Conservation (phyloP, 2,329 filamentous ascomycete species). For the Torrubiella hemipterigena region DNA sequence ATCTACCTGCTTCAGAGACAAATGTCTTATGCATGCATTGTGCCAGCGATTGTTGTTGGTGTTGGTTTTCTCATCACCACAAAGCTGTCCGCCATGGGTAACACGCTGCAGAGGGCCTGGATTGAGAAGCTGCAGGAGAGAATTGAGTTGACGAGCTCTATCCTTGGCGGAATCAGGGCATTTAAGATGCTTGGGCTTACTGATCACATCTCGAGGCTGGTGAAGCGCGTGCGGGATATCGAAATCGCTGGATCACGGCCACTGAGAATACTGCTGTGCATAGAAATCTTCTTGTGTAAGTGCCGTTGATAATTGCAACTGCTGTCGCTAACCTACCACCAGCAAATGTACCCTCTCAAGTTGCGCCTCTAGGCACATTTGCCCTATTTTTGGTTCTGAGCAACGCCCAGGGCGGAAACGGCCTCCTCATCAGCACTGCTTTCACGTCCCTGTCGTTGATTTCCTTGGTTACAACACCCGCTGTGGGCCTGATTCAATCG, state of each 20-base stretch:
- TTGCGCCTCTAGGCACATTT: slow-evolving; percentile 8
- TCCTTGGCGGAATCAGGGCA: slow-evolving; percentile 17
- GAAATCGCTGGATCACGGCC: slow-evolving; percentile 11
- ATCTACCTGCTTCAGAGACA: slow-evolving; percentile 32
- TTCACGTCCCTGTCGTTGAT: slow-evolving; percentile 15
- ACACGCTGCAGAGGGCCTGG: slow-evolving; percentile 11
- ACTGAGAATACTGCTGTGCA: slow-evolving; percentile 11
- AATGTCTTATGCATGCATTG: slow-evolving; percentile 30
- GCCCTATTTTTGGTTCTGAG: neutral
- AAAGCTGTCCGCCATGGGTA: too few species aligned
- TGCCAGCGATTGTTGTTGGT: slow-evolving; percentile 18
- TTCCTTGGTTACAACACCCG: slow-evolving; percentile 9
- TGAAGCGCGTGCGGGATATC: slow-evolving; percentile 9
- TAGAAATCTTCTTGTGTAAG: slow-evolving; percentile 3
- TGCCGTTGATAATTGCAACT: slow-evolving; percentile 1
- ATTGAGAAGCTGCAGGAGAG: slow-evolving; percentile 17
- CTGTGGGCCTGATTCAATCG: slow-evolving; percentile 6
- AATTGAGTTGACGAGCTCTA: slow-evolving; percentile 13
- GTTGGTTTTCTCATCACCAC: slow-evolving; percentile 12
- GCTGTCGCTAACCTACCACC: neutral
- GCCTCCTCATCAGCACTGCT: slow-evolving; percentile 7
- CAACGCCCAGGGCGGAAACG: slow-evolving; percentile 5
- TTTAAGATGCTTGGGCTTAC: slow-evolving; percentile 19
- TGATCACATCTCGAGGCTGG: slow-evolving; percentile 7
- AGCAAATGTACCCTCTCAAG: slow-evolving; percentile 7